These are phyloP conservation scores for Daldinia caldariorum DNA, from an alignment of 495 filamentous ascomycete species.

Conservation along the genomic window DNA sequence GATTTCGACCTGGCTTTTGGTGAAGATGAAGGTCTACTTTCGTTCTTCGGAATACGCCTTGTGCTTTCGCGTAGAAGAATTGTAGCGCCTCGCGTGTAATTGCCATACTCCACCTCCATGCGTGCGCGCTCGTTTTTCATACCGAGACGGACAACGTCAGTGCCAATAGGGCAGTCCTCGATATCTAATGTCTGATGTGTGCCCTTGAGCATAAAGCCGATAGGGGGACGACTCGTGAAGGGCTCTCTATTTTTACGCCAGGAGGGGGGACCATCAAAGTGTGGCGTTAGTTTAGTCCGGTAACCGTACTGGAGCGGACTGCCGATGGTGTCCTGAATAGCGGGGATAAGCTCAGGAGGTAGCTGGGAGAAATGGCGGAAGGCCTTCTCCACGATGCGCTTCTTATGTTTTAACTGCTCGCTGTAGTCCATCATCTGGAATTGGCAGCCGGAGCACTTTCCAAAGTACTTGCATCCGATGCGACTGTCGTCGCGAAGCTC, in stretches of 20 bases:
- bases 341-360: conserved; percentile 76
- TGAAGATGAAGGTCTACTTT: conserved; percentile 11
- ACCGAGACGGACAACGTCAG: conserved; percentile 79
- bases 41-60: conserved; percentile 67
- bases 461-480: conserved; percentile 86
- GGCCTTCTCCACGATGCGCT: conserved; percentile 86
- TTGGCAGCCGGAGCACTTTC: conserved; percentile 89
- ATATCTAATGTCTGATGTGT: conserved; percentile 81
- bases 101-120: conserved; percentile 72
- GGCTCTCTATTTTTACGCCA: conserved; percentile 53
- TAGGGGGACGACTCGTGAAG: conserved; percentile 71
- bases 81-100: conserved; percentile 84
- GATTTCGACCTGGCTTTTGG: conserved; percentile 19
- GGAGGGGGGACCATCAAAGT: conserved; percentile 79
- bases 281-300: conserved; percentile 94
- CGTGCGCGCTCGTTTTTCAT: conserved; percentile 76
- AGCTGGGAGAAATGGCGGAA: conserved; percentile 90
- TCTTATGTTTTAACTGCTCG: conserved; percentile 86
- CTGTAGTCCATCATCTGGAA: conserved; percentile 95
- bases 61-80: conserved; percentile 90
- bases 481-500: conserved; percentile 78
- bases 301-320: conserved; percentile 92
- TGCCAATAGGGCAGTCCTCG: conserved; percentile 96
- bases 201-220: conserved; percentile 91
- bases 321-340: conserved; percentile 83